phyloP scores from a whole-genome alignment of 179 eudicot genomes.

The Nepenthes alata region DNA sequence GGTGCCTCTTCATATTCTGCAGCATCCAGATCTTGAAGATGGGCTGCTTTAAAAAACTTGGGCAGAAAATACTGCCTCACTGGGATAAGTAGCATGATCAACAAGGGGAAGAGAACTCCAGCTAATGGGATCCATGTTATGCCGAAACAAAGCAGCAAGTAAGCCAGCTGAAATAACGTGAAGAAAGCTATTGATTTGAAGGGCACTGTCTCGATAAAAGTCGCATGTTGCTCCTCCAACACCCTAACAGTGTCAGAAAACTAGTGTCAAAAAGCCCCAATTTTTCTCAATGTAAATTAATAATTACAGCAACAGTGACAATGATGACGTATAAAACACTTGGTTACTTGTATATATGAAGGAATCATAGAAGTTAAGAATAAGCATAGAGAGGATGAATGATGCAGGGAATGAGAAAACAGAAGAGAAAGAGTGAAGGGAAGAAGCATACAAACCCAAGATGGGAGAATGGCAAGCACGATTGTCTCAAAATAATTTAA shows the following conservation, averaged over 20 bases:
- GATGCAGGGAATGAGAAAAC: no score
- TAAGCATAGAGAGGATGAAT: no score
- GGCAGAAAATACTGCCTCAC: slow-evolving; percentile 84
- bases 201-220: slow-evolving; percentile 87
- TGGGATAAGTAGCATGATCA: slow-evolving; percentile 95
- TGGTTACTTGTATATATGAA: no score
- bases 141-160: slow-evolving; percentile 79
- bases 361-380: no score
- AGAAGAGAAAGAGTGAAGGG: no score
- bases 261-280: no score
- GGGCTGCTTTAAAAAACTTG: slow-evolving; percentile 68
- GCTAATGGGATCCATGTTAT: slow-evolving; percentile 96
- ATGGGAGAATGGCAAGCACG: no score
- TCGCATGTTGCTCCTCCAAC: slow-evolving; percentile 70
- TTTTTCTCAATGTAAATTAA: neutral
- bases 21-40: slow-evolving; percentile 94
- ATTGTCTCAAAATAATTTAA: no score
- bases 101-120: slow-evolving; percentile 83
- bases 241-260: slow-evolving; percentile 31
- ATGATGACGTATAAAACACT: neutral
- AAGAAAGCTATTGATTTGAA: slow-evolving; percentile 69
- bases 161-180: slow-evolving; percentile 77
- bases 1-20: slow-evolving; percentile 89
- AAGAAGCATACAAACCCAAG: no score
- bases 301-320: neutral